Base-by-base conservation (phyloP, 78 protist genomes). In the Dictyostelium purpureum region DNA sequence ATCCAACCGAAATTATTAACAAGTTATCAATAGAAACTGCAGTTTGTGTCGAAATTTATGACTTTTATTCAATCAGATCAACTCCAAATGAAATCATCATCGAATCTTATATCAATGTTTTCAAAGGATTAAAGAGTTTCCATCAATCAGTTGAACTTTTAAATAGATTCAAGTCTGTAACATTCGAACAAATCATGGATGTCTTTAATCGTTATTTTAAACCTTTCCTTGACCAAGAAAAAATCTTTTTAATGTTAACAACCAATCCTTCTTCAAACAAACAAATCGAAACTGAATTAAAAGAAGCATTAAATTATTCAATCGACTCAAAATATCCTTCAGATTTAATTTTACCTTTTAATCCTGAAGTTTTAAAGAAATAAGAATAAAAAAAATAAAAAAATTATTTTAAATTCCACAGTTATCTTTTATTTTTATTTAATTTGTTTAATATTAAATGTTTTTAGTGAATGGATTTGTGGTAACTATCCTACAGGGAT, bases 171-270 rank as follows among this genome's bases (percentile, higher is more conserved):
- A 24, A 51, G 38, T 45, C 40, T 0, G 70, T 67, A 11, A 83
- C 79, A 42, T 49, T 51, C n/a, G 80, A 83, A 26, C 47, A 71
- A 19, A 52, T 83, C 59, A 21, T 83, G 24, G 0, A 83, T 10
- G 54, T 59, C 43, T 67, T 42, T 24, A 19, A 81, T 35, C 26
- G 38, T n/a, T 81, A 81, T 26, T 81, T 81, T 26, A 81, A 28
- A n/a, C 26, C 26, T 24, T 81, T 81, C 35, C 31, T 81, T 4
- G 59, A 67, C 26, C 28, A 1, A 10, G 67, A 81, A 18, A 51
- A 49, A 10, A 12, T 59, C 9, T 67, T 57, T 40, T 28, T 81
- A 1, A 26, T 56, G 10, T 9, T 81, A 6, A n/a, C 79, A 1
- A 42, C 66, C 49, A 81, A 81, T 52, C 89, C 77, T 6, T 24